These are phyloP conservation scores for Leavenworthia alabamica DNA, from an alignment of 345 rosid species.

Conservation along the genomic window DNA sequence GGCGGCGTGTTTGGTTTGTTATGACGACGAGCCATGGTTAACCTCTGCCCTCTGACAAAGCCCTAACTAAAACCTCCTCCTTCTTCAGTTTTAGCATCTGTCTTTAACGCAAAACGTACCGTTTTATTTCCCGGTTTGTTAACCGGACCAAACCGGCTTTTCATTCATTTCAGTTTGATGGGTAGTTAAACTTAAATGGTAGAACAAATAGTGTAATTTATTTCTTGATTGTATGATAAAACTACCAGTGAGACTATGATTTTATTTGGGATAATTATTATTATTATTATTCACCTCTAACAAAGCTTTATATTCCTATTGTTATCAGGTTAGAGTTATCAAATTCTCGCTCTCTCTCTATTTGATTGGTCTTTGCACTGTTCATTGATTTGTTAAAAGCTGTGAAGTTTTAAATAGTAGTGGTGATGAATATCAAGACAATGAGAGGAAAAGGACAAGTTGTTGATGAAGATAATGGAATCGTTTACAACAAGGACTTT, in stretches of 20 bases:
- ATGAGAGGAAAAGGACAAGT: no score
- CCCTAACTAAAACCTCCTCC: not conserved
- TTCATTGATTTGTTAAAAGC: no score
- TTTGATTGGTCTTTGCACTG: no score
- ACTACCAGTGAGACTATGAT: not conserved
- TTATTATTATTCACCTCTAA: not conserved
- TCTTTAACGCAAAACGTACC: not conserved
- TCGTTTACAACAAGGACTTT: no score
- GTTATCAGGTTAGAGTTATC: no score
- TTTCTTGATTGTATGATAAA: not conserved
- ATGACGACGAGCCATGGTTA: conserved; percentile 23
- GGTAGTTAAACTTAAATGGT: not conserved
- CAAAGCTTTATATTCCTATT: not conserved
- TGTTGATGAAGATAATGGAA: no score
- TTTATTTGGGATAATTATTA: no score
- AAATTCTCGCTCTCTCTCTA: no score
- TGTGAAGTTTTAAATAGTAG: no score
- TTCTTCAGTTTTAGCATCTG: not conserved
- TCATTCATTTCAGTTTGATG: not conserved
- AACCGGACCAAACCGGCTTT: not conserved
- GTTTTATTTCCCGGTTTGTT: not conserved
- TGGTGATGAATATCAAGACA: no score
- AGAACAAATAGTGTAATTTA: not conserved
- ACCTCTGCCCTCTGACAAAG: not conserved
- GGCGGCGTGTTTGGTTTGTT: conserved; percentile 13